Base-by-base conservation (phyloP, 768 basidiomycete genomes). In the Boletus fagicola region DNA sequence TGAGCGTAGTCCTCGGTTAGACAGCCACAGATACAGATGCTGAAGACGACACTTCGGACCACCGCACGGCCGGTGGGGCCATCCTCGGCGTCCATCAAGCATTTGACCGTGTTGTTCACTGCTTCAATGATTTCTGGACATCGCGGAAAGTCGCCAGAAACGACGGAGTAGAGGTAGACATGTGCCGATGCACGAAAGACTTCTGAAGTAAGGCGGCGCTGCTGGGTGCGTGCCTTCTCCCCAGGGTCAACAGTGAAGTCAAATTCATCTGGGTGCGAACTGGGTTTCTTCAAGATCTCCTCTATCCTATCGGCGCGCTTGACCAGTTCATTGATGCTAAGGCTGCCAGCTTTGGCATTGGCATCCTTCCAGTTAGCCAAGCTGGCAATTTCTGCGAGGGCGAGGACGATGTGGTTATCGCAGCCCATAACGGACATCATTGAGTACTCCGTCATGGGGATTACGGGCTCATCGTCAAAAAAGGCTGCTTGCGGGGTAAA, bases 381-480 rank as follows among this genome's bases (percentile, higher is more conserved):
- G 20, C 72, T 74, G 12, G 86, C 83, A 38, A 83, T 87, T 74
- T 91, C 84, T 5, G 92, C 88, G 44, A 93, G 77, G 28, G 88
- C 89, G 78, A 88, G 86, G 48, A 93, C 83, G 53, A 89, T 83
- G 58, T 77, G 74, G 72, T 92, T 90, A 64, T 88, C 86, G 76
- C 91, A 92, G 20, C 91, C 91, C 90, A 94, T 93, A 6, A 90
- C 80, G 44, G 80, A 77, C 74, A 90, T 77, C 91, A 93, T 93
- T n/a, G 83, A 84, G 54, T 83, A 77, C 65, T 79, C 75, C 4
- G 51, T 44, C 46, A 70, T 66, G 54, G 75, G 74, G 24, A 69
- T 65, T 49, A 82, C 69, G 59, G 74, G 78, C 46, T 77, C 78
- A 31, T 63, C 66, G 20, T 71, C 69, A 28, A 71, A 60, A 24